Evolutionary conservation across 2,329 filamentous ascomycete species (phyloP), one percentile per base, ranked within the genome.

Genomic region (Penicillium thymicola): DNA sequence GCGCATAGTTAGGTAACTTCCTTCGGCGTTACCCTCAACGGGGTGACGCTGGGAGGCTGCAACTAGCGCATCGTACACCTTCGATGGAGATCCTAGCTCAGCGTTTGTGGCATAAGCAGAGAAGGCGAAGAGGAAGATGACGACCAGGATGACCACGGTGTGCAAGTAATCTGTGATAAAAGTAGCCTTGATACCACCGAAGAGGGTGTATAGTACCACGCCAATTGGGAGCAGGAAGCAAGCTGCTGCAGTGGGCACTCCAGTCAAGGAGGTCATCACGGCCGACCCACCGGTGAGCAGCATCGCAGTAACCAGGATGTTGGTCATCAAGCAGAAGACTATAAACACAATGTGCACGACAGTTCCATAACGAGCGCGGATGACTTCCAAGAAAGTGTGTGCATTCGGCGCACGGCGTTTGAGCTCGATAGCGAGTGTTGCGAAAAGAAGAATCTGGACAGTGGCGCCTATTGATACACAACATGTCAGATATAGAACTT

Each of bases 251-350:
- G 89, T 91, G 32, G 84, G 82, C 71, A 92, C 86, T 30, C 89
- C 89, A 1, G 88, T 91, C 49, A 92, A 76, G 11, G 86, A 82
- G 40, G 78, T 83, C 62, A 89, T 82, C 0, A 93, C 92, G 5
- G 89, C 89, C 11, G 86, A 85, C 41, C 91, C 92, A 58, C 92
- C 92, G 18, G 91, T 91, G 59, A 96, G 82, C 48, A 96, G 77
- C 91, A 95, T 95, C 47, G 91, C 86, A 2, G 90, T 93, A 32
- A 96, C 92, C 5, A 96, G 81, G 41, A 95, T 89, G 67, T 94
- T 92, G 36, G 90, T 96, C 74, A 89, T 87, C 16, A 94, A 77
- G 30, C 89, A 90, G 62, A 96, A 96, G 2, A 88, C 80, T 62
- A 92, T 89, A 71, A 91, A 96, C 2, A 92, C 89, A 7, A 86